Evolutionary conservation across 305 asterid genomes (phyloP), one percentile per base, ranked within the genome.

Genomic region (Caryopteris hybrid): DNA sequence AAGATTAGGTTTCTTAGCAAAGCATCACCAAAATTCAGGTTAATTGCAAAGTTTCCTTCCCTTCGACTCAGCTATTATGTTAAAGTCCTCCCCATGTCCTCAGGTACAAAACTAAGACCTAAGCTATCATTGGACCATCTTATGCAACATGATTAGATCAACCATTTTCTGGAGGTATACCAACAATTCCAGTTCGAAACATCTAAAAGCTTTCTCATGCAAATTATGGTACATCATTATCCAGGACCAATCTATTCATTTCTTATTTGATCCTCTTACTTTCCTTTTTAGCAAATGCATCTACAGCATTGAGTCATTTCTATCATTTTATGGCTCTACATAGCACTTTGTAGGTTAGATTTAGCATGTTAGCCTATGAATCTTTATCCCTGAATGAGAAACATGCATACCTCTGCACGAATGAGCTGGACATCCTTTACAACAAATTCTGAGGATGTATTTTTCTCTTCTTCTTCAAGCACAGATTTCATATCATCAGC

Each of bases 351-450:
- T 18, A 67, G 46, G 36, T 38, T 13, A 23, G 33, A 6, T 50
- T 8, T 39, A 36, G 17, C 25, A 59, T 64, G 47, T 39, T 60
- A 45, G 48, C 39, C 18, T 12, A 12, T 46, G 45, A 58, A 16
- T 38, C 33, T 39, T 42, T 13, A 21, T 58, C 11, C 3, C 25
- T 36, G 31, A 59, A 27, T 42, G 53, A 25, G 58, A 42, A 48
- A 72, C 14, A 57, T 59, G 73, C 55, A 76, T 67, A 94, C 99
- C 96, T 94, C 98, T 61, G 99, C 98, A 21, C 80, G 82, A 66
- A 95, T 82, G 60, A 91, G 79, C 73, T 89, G 98, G 39, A 88
- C 88, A 74, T 89, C 99, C 79, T 85, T 92, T 36, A 95, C 88
- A 17, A 70, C 75, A 70, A 86, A 95, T 62, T 80, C 88, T 2